Evolutionary conservation across 305 asterid species (phyloP), one percentile per base, ranked within the genome.

Genomic region (Andrographis paniculata): DNA sequence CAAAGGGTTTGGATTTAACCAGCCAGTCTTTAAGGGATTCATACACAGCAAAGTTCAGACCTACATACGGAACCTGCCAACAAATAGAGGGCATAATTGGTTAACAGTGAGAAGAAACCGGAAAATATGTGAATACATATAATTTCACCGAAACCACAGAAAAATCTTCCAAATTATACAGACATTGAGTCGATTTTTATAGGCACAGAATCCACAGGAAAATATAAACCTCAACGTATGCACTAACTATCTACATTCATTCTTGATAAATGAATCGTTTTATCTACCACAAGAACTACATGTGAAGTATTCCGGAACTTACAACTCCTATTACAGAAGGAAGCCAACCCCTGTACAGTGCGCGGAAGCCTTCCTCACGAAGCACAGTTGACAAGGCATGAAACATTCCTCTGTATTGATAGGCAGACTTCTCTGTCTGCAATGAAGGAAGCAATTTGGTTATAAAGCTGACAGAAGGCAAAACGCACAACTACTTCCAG

Each of bases 281-380:
- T 16, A 60, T 21, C 20, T 54, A 53, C 37, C 37, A 61, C 53
- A 21, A 28, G 46, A 52, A 37, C 35, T 45, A 47, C 18, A 20
- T 42, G 24, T 14, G 11, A 40, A 14, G 6, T 21, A 18, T 44
- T 64, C 44, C 50, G 27, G 69, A 42, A 76, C 97, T 82, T 77
- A 88, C 97, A 21, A 89, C 98, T 68, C 98, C 98, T 64, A 89
- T 89, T 42, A 89, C 98, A 57, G 98, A 89, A 59, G 98, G 98
- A 73, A 89, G 95, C 98, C 98, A 89, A 30, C 98, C 98, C 80
- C 80, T 89, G 72, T 89, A 89, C 53, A 85, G 71, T 33, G 96
- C 96, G 63, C 98, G 91, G n/a, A 93, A 83, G 45, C 98, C 98
- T 82, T 89, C 98, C 76, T 86, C 94, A 15, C 98, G 93, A 58